Percentiles rank a stretch among this genome's conserved stretches.
Conservation (phyloP, 2,329 filamentous ascomycete genomes). For the Calonectria hawksworthii region DNA sequence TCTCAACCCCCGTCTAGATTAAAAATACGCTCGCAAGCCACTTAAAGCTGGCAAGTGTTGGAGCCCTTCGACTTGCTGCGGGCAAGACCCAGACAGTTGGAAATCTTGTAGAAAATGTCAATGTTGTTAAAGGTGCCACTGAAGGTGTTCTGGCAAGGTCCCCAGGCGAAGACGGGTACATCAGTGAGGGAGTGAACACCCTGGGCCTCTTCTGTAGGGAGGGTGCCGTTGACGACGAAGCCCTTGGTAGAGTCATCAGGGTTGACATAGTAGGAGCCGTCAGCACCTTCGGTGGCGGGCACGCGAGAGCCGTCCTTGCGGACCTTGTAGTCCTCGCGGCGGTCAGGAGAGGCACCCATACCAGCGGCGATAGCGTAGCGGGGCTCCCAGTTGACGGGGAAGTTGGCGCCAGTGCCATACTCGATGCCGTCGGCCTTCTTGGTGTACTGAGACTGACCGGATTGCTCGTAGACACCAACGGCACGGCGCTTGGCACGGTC, state of each 20-base stretch:
- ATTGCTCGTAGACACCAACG: constrained; percentile 79
- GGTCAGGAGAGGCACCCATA: constrained; percentile 79
- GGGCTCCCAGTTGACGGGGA: constrained; percentile 88
- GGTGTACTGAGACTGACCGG: constrained; percentile 83
- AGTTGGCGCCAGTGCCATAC: constrained; percentile 81
- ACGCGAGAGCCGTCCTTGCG: constrained; percentile 74
- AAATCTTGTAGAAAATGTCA: constrained; percentile 82
- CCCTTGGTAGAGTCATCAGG: constrained; percentile 75
- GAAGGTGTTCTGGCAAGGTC: constrained; percentile 84
- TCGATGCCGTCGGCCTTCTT: constrained; percentile 69
- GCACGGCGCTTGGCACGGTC: constrained; percentile 83
- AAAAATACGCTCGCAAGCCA: background rate
- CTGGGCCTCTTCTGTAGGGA: constrained; percentile 73
- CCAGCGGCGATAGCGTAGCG: constrained; percentile 85
- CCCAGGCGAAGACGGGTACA: constrained; percentile 82
- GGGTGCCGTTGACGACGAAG: constrained; percentile 81
- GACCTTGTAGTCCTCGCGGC: constrained; percentile 81
- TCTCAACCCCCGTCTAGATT: background rate
- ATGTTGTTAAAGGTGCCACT: constrained; percentile 79
- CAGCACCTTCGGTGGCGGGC: constrained; percentile 68
- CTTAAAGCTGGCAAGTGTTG: constrained; percentile 35
- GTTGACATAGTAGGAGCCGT: constrained; percentile 77
- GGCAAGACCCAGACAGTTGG: constrained; percentile 73
- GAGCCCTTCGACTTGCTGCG: constrained; percentile 41
- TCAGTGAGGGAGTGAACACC: constrained; percentile 85